Evolutionary conservation across 2,329 filamentous ascomycete species (phyloP).

Genomic region (Pyrenochaeta sp.): DNA sequence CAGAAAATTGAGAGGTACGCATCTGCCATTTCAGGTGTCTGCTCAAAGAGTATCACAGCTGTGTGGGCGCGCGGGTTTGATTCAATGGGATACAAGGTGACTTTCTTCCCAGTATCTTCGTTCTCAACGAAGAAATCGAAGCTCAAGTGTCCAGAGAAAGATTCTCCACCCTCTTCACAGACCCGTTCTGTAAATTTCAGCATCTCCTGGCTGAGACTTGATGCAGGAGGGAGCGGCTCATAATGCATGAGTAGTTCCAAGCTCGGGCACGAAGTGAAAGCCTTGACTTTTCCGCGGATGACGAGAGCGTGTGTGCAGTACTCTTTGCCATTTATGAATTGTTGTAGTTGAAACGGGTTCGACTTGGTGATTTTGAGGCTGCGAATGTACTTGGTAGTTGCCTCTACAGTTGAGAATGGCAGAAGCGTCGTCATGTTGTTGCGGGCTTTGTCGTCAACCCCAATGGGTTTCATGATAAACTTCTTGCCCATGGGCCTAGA

Average conservation of each 20-base stretch:
- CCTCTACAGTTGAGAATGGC: conserved; percentile 61
- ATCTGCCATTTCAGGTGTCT: conserved; percentile 36
- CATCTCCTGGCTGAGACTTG: conserved; percentile 67
- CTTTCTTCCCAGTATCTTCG: conserved; percentile 46
- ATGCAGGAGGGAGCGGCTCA: conserved; percentile 63
- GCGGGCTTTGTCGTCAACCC: conserved; percentile 67
- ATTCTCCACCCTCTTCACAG: conserved; percentile 57
- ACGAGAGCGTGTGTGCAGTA: conserved; percentile 77
- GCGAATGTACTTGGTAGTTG: conserved; percentile 65
- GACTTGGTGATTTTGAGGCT: conserved; percentile 63
- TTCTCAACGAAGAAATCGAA: conserved; percentile 73
- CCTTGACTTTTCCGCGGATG: conserved; percentile 69
- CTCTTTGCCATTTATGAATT: conserved; percentile 70
- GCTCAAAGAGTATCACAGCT: conserved; percentile 68
- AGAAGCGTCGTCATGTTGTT: conserved; percentile 70
- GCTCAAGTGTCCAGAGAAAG: conserved; percentile 74
- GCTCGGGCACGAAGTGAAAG: conserved; percentile 73
- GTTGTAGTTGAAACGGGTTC: conserved; percentile 72
- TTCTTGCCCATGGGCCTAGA: conserved; percentile 46
- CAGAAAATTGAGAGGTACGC: conserved; percentile 39
- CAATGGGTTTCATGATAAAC: conserved; percentile 74
- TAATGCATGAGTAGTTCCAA: conserved; percentile 73
- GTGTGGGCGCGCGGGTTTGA: conserved; percentile 77
- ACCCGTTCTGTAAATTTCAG: conserved; percentile 70
- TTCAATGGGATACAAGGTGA: conserved; percentile 70